These are phyloP conservation scores for Glutinoglossum americanum DNA, from an alignment of 495 filamentous ascomycete species.

Conservation along the genomic window DNA sequence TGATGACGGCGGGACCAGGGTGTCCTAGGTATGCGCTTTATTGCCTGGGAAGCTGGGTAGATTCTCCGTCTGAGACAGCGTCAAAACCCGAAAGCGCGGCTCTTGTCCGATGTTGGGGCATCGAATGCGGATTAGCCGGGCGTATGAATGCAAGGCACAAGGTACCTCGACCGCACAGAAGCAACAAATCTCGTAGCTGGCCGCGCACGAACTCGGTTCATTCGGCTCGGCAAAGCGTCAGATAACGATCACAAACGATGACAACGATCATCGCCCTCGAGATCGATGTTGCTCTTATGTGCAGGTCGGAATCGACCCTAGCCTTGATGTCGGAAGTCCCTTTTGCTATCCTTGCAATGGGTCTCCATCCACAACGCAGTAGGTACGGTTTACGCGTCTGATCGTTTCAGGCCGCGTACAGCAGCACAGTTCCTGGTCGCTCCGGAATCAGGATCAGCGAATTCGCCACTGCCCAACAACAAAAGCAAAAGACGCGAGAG, in stretches of 20 bases:
- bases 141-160: background rate
- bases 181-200: too few relatives aligned
- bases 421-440: background rate
- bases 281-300: background rate
- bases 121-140: constrained; percentile 1
- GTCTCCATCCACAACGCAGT: background rate
- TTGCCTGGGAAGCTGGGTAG: background rate
- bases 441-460: background rate
- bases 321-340: background rate
- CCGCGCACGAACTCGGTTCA: background rate
- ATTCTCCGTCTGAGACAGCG: background rate
- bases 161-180: too few relatives aligned
- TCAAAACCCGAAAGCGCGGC: background rate
- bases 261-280: background rate
- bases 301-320: background rate
- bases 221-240: too few relatives aligned
- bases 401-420: background rate
- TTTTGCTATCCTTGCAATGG: background rate
- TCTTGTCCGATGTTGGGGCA: background rate
- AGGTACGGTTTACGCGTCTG: too few relatives aligned
- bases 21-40: too few relatives aligned
- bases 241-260: too few relatives aligned
- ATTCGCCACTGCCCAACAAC: background rate
- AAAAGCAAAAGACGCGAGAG: too few relatives aligned
- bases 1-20: too few relatives aligned